Percentiles rank a stretch among this genome's conserved stretches.
phyloP scores from a whole-genome alignment of 1,284 basidiomycete species.

The Cutaneotrichosporon mucoides region DNA sequence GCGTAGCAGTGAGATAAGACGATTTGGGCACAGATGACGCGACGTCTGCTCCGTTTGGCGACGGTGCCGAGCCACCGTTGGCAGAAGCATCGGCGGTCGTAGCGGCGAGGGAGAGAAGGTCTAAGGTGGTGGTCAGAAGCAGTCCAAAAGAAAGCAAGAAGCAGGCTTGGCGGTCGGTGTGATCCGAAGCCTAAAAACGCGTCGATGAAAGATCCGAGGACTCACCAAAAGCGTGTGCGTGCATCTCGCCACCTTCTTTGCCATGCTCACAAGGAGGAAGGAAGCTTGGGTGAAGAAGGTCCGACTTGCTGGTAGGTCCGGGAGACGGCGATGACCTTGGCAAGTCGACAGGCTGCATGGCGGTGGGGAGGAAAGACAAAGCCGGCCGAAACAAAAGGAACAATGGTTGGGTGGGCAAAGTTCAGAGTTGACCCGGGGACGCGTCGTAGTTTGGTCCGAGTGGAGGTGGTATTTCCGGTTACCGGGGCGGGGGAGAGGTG shows the following conservation, averaged over 20 bases:
- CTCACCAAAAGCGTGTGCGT: constrained; percentile 46
- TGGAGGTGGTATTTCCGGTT: too few relatives aligned
- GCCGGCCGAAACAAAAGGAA: too few relatives aligned
- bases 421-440: too few relatives aligned
- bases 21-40: constrained; percentile 37
- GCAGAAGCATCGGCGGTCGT: not conserved
- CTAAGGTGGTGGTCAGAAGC: constrained; percentile 13
- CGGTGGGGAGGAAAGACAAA: too few relatives aligned
- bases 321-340: constrained; percentile 2
- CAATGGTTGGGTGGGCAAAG: too few relatives aligned
- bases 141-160: not conserved
- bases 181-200: too few relatives aligned
- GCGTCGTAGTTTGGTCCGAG: too few relatives aligned
- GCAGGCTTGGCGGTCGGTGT: too few relatives aligned
- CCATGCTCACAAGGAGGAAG: constrained; percentile 43
- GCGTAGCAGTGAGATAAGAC: constrained; percentile 35
- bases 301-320: constrained; percentile 23
- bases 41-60: constrained; percentile 16
- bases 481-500: too few relatives aligned
- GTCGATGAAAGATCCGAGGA: constrained; percentile 7
- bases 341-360: constrained; percentile 15
- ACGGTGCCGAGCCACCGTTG: not conserved
- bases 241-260: constrained; percentile 39
- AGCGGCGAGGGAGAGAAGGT: constrained; percentile 37
- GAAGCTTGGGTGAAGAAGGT: constrained; percentile 40